Conservation (phyloP, 2,329 filamentous ascomycete genomes). For the Escovopsis sp. region DNA sequence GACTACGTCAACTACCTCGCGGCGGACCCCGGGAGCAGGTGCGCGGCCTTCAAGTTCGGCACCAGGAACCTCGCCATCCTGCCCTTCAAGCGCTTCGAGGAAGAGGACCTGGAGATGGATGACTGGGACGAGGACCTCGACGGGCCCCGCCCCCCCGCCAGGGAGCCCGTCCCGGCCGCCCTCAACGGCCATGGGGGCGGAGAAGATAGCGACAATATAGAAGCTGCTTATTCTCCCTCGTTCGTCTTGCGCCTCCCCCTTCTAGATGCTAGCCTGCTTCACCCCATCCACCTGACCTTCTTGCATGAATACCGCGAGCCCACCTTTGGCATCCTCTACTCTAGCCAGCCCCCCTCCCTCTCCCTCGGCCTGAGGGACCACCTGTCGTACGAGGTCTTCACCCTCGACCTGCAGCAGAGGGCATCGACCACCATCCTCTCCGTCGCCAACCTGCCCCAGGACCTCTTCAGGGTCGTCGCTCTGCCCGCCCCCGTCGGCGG, state of each 20-base stretch:
- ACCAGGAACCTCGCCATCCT: slow-evolving; percentile 79
- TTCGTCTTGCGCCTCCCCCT: slow-evolving; percentile 86
- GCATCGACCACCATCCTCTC: slow-evolving; percentile 88
- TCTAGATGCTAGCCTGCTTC: slow-evolving; percentile 72
- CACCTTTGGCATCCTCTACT: slow-evolving; percentile 87
- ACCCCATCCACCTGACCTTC: slow-evolving; percentile 85
- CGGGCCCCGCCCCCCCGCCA: slow-evolving; percentile 40
- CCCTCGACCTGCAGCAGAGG: slow-evolving; percentile 81
- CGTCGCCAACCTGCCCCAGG: slow-evolving; percentile 70
- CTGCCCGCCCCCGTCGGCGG: slow-evolving; percentile 79
- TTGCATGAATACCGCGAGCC: slow-evolving; percentile 94
- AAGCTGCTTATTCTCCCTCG: slow-evolving; percentile 70
- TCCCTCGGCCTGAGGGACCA: slow-evolving; percentile 75
- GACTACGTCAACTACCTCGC: slow-evolving; percentile 69
- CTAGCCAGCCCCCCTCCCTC: slow-evolving; percentile 56
- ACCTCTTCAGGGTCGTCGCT: slow-evolving; percentile 69
- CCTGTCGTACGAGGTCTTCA: slow-evolving; percentile 86
- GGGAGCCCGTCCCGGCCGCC: slow-evolving; percentile 22
- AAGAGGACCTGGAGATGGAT: slow-evolving; percentile 76
- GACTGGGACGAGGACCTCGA: slow-evolving; percentile 79
- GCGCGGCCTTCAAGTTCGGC: slow-evolving; percentile 88
- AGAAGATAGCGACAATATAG: slow-evolving; percentile 17
- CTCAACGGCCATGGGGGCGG: slow-evolving; percentile 15
- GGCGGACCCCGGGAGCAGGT: slow-evolving; percentile 82
- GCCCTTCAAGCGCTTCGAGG: slow-evolving; percentile 69